Evolutionary conservation across 768 basidiomycete genomes (phyloP).

Genomic region (Mycena metata): DNA sequence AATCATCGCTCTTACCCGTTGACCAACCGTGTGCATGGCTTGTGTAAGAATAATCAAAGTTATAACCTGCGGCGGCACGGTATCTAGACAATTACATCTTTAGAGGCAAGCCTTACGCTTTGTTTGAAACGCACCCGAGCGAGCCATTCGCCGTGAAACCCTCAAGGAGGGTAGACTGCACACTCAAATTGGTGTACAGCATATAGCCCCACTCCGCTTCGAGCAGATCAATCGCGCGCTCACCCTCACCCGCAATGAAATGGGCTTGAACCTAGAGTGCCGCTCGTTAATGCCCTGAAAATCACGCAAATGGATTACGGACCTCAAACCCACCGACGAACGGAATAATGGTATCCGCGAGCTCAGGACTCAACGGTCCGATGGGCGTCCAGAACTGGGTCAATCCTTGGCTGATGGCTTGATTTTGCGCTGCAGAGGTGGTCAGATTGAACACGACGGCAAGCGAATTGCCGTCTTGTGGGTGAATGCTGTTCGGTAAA

Average conservation of each 20-base stretch:
- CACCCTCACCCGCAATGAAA: conserved; percentile 66
- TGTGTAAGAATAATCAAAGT: conserved; percentile 69
- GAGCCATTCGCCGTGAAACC: conserved; percentile 72
- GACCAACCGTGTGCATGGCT: conserved; percentile 72
- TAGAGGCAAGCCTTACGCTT: background rate
- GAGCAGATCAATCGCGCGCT: conserved; percentile 65
- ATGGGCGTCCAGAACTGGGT: conserved; percentile 65
- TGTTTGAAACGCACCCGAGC: conserved; percentile 50
- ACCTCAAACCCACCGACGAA: conserved; percentile 73
- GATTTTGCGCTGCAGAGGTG: conserved; percentile 51
- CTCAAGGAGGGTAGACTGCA: conserved; percentile 64
- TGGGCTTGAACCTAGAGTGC: conserved; percentile 65
- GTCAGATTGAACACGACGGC: conserved; percentile 69
- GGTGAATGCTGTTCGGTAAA: conserved; percentile 62
- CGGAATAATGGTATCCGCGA: conserved; percentile 71
- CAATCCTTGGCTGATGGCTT: conserved; percentile 60
- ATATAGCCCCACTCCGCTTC: conserved; percentile 72
- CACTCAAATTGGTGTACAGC: conserved; percentile 59
- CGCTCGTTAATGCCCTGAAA: background rate
- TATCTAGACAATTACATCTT: conserved; percentile 57
- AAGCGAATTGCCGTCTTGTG: conserved; percentile 72
- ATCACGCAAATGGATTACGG: conserved; percentile 16
- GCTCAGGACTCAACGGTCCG: conserved; percentile 67
- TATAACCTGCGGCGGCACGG: conserved; percentile 66
- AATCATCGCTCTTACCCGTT: conserved; percentile 39